These are phyloP conservation scores for Stachybotrys echinatus DNA, from an alignment of 2,329 filamentous ascomycete species.

Conservation along the genomic window DNA sequence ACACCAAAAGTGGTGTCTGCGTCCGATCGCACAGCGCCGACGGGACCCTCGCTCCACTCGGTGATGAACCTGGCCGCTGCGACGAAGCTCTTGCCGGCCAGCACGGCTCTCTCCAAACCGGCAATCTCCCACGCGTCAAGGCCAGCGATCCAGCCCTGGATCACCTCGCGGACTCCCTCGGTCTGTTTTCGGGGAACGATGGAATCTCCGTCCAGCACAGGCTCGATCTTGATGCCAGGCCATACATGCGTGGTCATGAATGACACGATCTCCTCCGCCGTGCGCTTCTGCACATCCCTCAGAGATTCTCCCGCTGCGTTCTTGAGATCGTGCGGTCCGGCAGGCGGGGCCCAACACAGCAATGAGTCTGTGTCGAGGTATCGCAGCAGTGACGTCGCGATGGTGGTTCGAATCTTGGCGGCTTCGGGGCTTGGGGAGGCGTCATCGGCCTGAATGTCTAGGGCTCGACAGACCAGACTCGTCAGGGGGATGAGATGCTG, in stretches of 20 bases:
- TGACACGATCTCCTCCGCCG: constrained; percentile 64
- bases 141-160: constrained; percentile 70
- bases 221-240: constrained; percentile 73
- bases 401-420: constrained; percentile 55
- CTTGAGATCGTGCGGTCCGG: constrained; percentile 39
- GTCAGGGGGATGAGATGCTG: constrained; percentile 89
- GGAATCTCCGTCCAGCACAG: constrained; percentile 72
- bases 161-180: constrained; percentile 68
- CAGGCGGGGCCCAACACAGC: constrained; percentile 74
- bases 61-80: constrained; percentile 70
- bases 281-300: constrained; percentile 64
- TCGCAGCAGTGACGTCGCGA: constrained; percentile 66
- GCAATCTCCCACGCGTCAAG: constrained; percentile 78
- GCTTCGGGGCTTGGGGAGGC: constrained; percentile 14
- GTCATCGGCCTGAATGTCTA: constrained; percentile 74
- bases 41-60: constrained; percentile 79
- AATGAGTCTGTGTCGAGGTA: constrained; percentile 91
- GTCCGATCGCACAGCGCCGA: constrained; percentile 36
- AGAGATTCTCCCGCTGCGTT: constrained; percentile 54
- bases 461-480: constrained; percentile 73
- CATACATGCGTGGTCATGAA: constrained; percentile 71
- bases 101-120: constrained; percentile 73
- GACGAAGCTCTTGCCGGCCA: constrained; percentile 84
- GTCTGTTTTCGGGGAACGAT: constrained; percentile 74
- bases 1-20: constrained; percentile 58